A percentile compares a stretch with the other conserved stretches of the same genome.
phyloP scores from a whole-genome alignment of 1,139 yeast genomes.

The Blastobotrys capitulatus region DNA sequence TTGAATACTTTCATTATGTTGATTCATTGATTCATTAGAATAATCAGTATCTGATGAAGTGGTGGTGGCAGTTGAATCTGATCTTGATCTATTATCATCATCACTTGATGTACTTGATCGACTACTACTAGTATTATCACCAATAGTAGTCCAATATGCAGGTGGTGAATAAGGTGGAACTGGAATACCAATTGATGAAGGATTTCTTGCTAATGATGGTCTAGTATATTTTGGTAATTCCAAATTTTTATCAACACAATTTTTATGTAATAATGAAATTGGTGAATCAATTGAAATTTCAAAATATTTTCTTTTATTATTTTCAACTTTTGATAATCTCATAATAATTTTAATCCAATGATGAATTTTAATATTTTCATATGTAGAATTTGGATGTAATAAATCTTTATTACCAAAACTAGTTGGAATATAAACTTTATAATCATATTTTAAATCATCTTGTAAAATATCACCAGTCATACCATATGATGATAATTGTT shows the following conservation, averaged over 20 bases:
- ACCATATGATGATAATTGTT: conserved; percentile 64
- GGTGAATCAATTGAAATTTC: conserved; percentile 93
- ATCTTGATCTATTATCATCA: neutral
- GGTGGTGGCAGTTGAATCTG: neutral
- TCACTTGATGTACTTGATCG: neutral
- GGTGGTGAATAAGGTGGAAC: neutral
- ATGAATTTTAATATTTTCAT: conserved; percentile 69
- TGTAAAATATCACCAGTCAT: conserved; percentile 30
- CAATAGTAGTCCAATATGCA: neutral
- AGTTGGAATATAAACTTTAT: conserved; percentile 77
- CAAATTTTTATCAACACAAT: conserved; percentile 34
- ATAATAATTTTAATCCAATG: conserved; percentile 92
- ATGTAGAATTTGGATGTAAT: conserved; percentile 80
- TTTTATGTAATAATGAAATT: conserved; percentile 59
- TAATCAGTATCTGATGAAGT: too few relatives aligned
- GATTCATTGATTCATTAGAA: neutral
- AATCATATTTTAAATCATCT: conserved; percentile 48
- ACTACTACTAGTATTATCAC: neutral
- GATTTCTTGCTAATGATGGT: conserved; percentile 20
- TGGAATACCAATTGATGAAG: conserved; percentile 20
- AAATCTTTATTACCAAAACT: conserved; percentile 32
- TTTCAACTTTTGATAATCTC: conserved; percentile 58
- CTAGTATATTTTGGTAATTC: conserved; percentile 37
- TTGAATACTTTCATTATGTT: neutral
- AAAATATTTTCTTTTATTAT: conserved; percentile 70